These are phyloP conservation scores for Dothistroma pini DNA, from an alignment of 2,329 filamentous ascomycete genomes.

Conservation along the genomic window DNA sequence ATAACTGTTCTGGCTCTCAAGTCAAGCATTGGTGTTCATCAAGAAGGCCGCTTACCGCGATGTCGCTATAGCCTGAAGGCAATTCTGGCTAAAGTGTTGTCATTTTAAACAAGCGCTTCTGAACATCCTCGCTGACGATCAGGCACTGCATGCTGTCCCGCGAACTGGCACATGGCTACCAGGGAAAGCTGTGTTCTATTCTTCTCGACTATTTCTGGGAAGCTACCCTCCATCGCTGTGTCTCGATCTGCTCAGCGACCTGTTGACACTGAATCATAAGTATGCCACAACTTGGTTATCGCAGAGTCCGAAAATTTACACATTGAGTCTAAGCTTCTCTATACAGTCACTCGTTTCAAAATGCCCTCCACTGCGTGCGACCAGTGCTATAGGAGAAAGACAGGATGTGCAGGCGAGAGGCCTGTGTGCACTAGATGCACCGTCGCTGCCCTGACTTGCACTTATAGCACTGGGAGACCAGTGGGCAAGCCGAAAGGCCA, in stretches of 20 bases:
- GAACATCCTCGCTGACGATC: not conserved
- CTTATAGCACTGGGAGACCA: conserved; percentile 11
- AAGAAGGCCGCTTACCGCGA: not conserved
- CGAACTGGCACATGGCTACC: not conserved
- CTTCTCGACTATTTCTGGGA: not conserved
- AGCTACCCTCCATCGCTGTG: not conserved
- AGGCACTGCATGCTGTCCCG: not conserved
- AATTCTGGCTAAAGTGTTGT: not conserved
- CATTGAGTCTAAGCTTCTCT: not conserved
- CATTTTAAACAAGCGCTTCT: not conserved
- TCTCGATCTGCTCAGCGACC: not conserved
- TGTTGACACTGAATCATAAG: not conserved
- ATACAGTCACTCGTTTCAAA: not conserved
- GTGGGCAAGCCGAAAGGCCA: conserved; percentile 13
- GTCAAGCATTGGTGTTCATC: not conserved
- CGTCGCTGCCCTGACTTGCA: conserved; percentile 2
- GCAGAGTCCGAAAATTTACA: not conserved
- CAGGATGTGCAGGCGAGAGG: conserved; percentile 5
- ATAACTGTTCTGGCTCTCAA: too few relatives aligned
- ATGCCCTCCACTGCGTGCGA: conserved; percentile 14
- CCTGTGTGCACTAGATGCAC: conserved; percentile 7
- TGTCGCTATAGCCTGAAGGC: not conserved
- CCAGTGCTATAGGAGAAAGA: conserved; percentile 9
- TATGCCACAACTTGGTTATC: not conserved
- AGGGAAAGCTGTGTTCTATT: not conserved